phyloP scores from a whole-genome alignment of 1,139 yeast genomes.

The Blastobotrys aristatus region DNA sequence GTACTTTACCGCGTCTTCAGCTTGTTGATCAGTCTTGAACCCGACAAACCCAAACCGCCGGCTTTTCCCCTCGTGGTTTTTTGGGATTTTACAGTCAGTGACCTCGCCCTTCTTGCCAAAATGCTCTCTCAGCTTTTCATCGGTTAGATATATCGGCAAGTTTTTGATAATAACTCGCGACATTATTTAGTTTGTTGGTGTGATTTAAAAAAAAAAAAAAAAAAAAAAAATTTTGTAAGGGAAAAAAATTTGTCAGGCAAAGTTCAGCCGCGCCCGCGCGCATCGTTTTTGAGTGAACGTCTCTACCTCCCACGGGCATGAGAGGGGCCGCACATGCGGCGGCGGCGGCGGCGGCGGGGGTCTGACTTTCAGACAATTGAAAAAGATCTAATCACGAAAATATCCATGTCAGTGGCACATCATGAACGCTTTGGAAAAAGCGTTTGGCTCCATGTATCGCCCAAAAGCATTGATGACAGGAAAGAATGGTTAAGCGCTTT shows the following conservation, averaged over 20 bases:
- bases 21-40: constrained; percentile 64
- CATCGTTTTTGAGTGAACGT: too few relatives aligned
- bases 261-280: too few relatives aligned
- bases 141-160: constrained; percentile 74
- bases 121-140: constrained; percentile 65
- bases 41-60: constrained; percentile 94
- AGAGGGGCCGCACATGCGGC: too few relatives aligned
- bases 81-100: constrained; percentile 84
- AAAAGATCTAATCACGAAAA: too few relatives aligned
- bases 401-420: neutral
- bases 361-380: too few relatives aligned
- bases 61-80: constrained; percentile 75
- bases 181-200: constrained; percentile 30
- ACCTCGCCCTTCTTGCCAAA: constrained; percentile 55
- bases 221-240: constrained; percentile 1
- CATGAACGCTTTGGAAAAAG: neutral
- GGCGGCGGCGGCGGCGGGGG: too few relatives aligned
- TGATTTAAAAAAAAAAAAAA: neutral
- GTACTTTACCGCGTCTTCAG: constrained; percentile 68
- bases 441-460: constrained; percentile 9
- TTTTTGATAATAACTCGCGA: constrained; percentile 96
- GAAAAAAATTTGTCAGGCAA: too few relatives aligned
- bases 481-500: constrained; percentile 62
- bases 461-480: constrained; percentile 11
- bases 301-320: too few relatives aligned